A percentile compares a stretch with the other conserved stretches of the same genome.
Conservation (phyloP, 2,329 filamentous ascomycete species). For the Aaosphaeria arxii region DNA sequence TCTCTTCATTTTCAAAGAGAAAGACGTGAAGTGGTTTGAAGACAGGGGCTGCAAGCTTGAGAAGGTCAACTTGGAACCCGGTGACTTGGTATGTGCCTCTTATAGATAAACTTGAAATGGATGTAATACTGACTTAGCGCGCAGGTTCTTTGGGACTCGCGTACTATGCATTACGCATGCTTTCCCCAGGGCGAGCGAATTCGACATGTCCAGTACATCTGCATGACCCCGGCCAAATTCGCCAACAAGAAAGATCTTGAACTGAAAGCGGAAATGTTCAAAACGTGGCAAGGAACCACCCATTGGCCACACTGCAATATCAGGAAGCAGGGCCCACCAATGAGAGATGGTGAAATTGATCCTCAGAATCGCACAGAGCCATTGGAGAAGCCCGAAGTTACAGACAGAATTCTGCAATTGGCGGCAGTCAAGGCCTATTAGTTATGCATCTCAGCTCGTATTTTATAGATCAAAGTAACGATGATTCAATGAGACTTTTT, state of each 20-base stretch:
- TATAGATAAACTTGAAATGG: too few species aligned
- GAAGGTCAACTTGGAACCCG: constrained; percentile 42
- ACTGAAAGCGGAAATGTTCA: constrained; percentile 14
- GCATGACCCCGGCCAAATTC: constrained; percentile 17
- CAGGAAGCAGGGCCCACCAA: constrained; percentile 6
- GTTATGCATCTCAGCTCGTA: not conserved
- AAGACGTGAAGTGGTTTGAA: constrained; percentile 45
- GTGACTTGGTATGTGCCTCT: constrained; percentile 31
- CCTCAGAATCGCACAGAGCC: constrained; percentile 14
- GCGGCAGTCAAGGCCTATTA: constrained; percentile 14
- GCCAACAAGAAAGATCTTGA: constrained; percentile 14
- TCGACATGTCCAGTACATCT: constrained; percentile 17
- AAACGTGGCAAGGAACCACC: constrained; percentile 15
- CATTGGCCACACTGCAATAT: constrained; percentile 24
- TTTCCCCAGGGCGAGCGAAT: constrained; percentile 12
- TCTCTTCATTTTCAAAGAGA: constrained; percentile 42
- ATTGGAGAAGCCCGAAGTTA: constrained; percentile 15
- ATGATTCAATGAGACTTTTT: too few species aligned
- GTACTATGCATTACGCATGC: constrained; percentile 44
- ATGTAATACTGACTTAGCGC: not conserved
- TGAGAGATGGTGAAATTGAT: constrained; percentile 8
- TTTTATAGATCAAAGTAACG: too few species aligned
- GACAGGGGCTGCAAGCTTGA: constrained; percentile 36
- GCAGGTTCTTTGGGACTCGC: constrained; percentile 41
- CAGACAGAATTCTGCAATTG: constrained; percentile 11